Base-by-base conservation (phyloP, 225 moss, liverwort and hornwort genomes). In the Climacium dendroides region DNA sequence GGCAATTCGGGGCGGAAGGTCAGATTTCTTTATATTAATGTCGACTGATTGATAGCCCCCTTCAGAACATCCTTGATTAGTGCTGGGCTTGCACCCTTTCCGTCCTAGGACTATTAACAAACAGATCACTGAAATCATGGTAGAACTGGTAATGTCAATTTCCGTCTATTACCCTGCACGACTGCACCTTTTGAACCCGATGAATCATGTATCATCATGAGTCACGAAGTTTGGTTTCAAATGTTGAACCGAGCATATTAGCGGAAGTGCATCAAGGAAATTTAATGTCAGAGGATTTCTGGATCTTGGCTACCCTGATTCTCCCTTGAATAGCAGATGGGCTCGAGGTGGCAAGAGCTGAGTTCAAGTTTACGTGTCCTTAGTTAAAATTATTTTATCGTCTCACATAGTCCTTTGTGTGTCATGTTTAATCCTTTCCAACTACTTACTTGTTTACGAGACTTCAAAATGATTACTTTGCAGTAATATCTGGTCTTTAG, bases 1-100 rank as follows among this genome's bases (percentile, higher is more conserved):
- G 92, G 96, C 97, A 67, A 93, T 97, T 67, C 95, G 97, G 83
- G 98, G 98, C 89, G 98, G 95, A 79, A 98, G 98, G 98, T 98
- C 89, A 89, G 92, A 85, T 67, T 24, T 74, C 35, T 81, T 85
- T 64, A 29, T 78, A 25, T 85, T 39, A 25, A 65, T 81, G 64
- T 79, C 26, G 41, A 81, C 41, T 53, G 29, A 84, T 67, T 73
- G 73, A 62, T 74, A 52, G 45, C 29, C 57, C 34, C 62, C 69
- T 62, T 73, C 18, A 52, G 48, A 37, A 37, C 9, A 61, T 81
- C 39, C 12, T 73, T 81, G 32, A 72, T 73, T 53, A 73, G 52
- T 73, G 73, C 72, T 47, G 19, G 16, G 34, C 23, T 73, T 52
- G 39, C 69, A 77, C 64, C 47, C 35, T 69, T 69, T 79, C 39